Conservation (phyloP, 2,329 filamentous ascomycete species). For the Mycosphaerella arachidis region DNA sequence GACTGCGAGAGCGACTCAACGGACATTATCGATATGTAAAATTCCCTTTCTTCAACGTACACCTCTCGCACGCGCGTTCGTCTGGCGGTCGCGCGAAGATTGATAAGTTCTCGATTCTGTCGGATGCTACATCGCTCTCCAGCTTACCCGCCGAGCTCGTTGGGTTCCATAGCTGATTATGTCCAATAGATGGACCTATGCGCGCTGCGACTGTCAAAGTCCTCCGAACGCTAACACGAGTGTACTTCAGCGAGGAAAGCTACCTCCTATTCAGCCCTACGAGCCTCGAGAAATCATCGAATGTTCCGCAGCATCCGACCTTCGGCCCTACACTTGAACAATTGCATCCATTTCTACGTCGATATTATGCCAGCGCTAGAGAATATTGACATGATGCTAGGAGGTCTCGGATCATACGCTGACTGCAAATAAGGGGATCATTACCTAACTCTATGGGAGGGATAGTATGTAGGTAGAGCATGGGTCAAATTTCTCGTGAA, state of each 20-base stretch:
- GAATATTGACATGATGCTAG: not conserved
- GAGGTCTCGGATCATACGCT: not conserved
- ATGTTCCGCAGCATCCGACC: not conserved
- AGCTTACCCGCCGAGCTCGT: not conserved
- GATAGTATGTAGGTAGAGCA: not conserved
- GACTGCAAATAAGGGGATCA: not conserved
- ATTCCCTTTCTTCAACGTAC: too few species aligned
- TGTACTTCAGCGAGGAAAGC: not conserved
- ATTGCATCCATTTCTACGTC: not conserved
- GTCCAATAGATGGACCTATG: not conserved
- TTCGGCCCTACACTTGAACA: not conserved
- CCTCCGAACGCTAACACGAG: not conserved
- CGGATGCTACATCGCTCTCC: not conserved
- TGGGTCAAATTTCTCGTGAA: not conserved
- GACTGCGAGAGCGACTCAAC: too few species aligned
- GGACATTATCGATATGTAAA: too few species aligned
- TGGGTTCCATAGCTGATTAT: constrained; percentile 6
- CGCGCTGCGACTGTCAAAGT: constrained; percentile 3
- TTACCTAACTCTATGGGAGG: not conserved
- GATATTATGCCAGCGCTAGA: not conserved
- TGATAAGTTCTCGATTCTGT: not conserved
- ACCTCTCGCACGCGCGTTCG: too few species aligned
- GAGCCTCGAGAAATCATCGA: not conserved
- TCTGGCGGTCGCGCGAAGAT: too few species aligned
- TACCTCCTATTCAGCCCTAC: constrained; percentile 1